These are phyloP conservation scores for Prunus dulcis DNA, from an alignment of 306 rosid genomes.

Conservation along the genomic window DNA sequence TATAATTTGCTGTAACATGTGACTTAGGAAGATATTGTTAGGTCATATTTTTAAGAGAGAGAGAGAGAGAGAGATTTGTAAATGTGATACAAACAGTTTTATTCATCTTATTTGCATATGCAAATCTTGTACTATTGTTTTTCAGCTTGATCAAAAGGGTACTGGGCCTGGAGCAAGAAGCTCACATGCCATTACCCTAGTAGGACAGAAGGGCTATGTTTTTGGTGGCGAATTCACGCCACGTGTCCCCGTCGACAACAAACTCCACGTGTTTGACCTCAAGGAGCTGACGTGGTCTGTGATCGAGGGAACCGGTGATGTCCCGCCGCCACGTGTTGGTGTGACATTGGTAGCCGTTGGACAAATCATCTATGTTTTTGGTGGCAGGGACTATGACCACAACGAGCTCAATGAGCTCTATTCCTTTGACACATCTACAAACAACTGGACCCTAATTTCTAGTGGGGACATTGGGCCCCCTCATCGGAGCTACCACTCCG, in stretches of 20 bases:
- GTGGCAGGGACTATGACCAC: constrained; percentile 81
- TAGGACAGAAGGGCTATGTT: constrained; percentile 68
- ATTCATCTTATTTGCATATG: background rate
- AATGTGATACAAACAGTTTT: background rate
- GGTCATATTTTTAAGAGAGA: too few relatives aligned
- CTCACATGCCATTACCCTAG: constrained; percentile 75
- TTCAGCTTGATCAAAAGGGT: constrained; percentile 68
- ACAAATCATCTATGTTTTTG: constrained; percentile 70
- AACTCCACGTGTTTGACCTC: constrained; percentile 60
- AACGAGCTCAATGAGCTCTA: constrained; percentile 75
- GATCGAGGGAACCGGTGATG: constrained; percentile 42
- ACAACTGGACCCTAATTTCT: constrained; percentile 68
- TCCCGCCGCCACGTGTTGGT: constrained; percentile 85
- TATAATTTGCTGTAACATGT: background rate
- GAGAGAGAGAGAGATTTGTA: background rate
- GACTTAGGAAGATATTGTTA: background rate
- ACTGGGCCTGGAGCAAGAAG: constrained; percentile 79
- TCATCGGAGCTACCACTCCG: constrained; percentile 84
- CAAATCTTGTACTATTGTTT: background rate
- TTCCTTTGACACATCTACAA: constrained; percentile 61
- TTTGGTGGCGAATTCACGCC: constrained; percentile 87
- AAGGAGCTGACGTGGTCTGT: constrained; percentile 61
- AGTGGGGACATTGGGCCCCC: constrained; percentile 54
- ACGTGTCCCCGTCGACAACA: constrained; percentile 84
- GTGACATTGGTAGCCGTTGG: constrained; percentile 67